Conservation (phyloP, 805 yeast species). For the Nakazawaea wyomingensis region DNA sequence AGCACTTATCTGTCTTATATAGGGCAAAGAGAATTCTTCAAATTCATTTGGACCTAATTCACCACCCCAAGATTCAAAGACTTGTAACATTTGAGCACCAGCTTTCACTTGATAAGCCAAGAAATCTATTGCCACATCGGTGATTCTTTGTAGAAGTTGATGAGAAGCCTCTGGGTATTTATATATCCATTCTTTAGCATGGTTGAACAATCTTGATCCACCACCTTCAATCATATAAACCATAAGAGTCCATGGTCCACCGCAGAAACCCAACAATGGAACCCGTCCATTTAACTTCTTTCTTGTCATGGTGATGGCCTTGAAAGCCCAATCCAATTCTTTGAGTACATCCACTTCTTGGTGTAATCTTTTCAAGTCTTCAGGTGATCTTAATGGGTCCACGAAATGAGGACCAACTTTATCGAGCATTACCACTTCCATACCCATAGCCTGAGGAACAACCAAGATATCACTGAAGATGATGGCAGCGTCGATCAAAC, state of each 20-base stretch:
- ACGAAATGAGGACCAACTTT: constrained; percentile 94
- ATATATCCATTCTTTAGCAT: constrained; percentile 89
- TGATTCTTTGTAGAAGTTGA: constrained; percentile 63
- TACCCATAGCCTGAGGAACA: constrained; percentile 97
- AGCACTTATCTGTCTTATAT: constrained; percentile 67
- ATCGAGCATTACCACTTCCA: constrained; percentile 89
- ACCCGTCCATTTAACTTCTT: constrained; percentile 81
- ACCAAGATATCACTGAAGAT: constrained; percentile 94
- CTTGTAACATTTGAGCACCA: constrained; percentile 97
- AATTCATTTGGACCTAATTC: constrained; percentile 91
- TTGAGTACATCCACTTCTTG: constrained; percentile 66
- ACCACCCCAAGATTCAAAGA: constrained; percentile 98
- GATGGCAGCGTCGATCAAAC: constrained; percentile 92
- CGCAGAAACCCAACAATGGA: constrained; percentile 91
- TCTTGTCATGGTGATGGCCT: constrained; percentile 90
- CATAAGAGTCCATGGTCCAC: constrained; percentile 96
- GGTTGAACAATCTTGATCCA: constrained; percentile 86
- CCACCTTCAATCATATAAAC: constrained; percentile 98
- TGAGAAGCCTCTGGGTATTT: constrained; percentile 70
- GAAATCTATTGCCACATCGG: constrained; percentile 88
- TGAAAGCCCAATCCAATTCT: constrained; percentile 90
- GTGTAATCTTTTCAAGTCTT: constrained; percentile 55
- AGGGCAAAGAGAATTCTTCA: constrained; percentile 84
- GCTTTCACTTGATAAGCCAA: constrained; percentile 93
- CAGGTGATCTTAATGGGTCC: constrained; percentile 73